phyloP scores from a whole-genome alignment of 495 filamentous ascomycete species.

The Penicillium dipodomyicola region DNA sequence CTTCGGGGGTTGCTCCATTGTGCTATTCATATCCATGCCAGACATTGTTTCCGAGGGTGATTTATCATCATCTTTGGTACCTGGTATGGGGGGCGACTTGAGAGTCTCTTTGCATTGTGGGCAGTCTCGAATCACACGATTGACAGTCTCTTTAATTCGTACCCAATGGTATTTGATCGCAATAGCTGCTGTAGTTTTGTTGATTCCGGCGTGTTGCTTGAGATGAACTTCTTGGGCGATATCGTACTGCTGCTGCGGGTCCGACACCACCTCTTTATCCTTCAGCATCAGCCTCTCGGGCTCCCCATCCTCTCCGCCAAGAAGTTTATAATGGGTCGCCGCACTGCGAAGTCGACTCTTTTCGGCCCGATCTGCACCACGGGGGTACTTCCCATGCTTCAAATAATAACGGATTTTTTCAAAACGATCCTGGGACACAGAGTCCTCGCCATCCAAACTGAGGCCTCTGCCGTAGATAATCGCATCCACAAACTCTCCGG shows the following conservation, averaged over 20 bases:
- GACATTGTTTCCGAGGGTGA: constrained; percentile 24
- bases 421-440: constrained; percentile 93
- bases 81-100: constrained; percentile 50
- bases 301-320: constrained; percentile 43
- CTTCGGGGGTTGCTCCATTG: constrained; percentile 20
- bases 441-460: constrained; percentile 73
- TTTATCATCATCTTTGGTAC: constrained; percentile 28
- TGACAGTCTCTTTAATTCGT: constrained; percentile 97
- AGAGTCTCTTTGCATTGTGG: constrained; percentile 80
- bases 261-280: constrained; percentile 94
- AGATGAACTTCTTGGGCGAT: constrained; percentile 76
- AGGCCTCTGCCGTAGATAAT: constrained; percentile 96
- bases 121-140: constrained; percentile 89
- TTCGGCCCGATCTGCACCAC: constrained; percentile 89
- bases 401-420: constrained; percentile 98
- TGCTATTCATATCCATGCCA: constrained; percentile 19
- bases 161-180: constrained; percentile 97
- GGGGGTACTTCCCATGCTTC: constrained; percentile 89
- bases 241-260: constrained; percentile 87
- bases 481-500: constrained; percentile 81
- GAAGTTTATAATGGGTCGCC: constrained; percentile 91
- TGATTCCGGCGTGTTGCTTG: constrained; percentile 86
- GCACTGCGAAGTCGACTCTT: constrained; percentile 91
- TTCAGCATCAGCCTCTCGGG: constrained; percentile 89
- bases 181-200: constrained; percentile 94